These are phyloP conservation scores for Fusarium cyanostomum DNA, from an alignment of 2,329 filamentous ascomycete genomes.

Conservation along the genomic window DNA sequence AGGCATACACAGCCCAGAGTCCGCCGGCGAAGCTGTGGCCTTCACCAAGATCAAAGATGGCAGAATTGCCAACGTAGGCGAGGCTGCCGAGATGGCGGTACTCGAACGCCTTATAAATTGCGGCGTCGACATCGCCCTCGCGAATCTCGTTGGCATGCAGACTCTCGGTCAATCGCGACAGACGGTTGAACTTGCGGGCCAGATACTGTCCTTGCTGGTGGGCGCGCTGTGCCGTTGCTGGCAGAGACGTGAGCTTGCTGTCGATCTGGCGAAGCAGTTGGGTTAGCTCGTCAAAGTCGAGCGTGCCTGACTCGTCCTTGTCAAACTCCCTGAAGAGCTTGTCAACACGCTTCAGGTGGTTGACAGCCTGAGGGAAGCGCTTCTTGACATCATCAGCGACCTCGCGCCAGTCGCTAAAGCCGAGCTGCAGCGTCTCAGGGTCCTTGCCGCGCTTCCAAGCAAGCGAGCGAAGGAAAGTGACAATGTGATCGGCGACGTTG, in stretches of 20 bases:
- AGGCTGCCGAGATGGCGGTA: slow-evolving; percentile 92
- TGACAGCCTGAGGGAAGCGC: slow-evolving; percentile 89
- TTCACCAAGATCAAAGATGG: slow-evolving; percentile 87
- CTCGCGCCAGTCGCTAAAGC: slow-evolving; percentile 86
- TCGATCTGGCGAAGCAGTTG: slow-evolving; percentile 94
- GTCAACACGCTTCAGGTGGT: slow-evolving; percentile 88
- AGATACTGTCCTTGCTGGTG: slow-evolving; percentile 96
- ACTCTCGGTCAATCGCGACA: slow-evolving; percentile 80
- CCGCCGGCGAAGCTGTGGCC: slow-evolving; percentile 84
- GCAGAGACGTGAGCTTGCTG: slow-evolving; percentile 90
- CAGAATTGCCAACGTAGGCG: slow-evolving; percentile 96
- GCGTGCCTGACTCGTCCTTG: slow-evolving; percentile 88
- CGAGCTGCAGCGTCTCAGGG: slow-evolving; percentile 85
- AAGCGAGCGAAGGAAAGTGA: slow-evolving; percentile 86
- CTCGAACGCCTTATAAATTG: slow-evolving; percentile 93
- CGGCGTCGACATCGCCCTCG: slow-evolving; percentile 90
- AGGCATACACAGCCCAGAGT: slow-evolving; percentile 92
- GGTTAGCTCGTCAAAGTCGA: slow-evolving; percentile 91
- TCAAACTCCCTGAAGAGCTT: slow-evolving; percentile 93
- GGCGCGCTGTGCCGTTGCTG: slow-evolving; percentile 93
- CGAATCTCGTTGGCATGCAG: slow-evolving; percentile 81
- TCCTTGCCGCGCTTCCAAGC: slow-evolving; percentile 94
- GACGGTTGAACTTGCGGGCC: slow-evolving; percentile 91
- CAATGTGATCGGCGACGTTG: slow-evolving; percentile 90
- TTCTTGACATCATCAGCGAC: slow-evolving; percentile 86